A percentile compares a stretch with the other conserved stretches of the same genome.
These are phyloP conservation scores for Macrotyloma uniflorum DNA, from an alignment of 306 rosid species.

Conservation along the genomic window DNA sequence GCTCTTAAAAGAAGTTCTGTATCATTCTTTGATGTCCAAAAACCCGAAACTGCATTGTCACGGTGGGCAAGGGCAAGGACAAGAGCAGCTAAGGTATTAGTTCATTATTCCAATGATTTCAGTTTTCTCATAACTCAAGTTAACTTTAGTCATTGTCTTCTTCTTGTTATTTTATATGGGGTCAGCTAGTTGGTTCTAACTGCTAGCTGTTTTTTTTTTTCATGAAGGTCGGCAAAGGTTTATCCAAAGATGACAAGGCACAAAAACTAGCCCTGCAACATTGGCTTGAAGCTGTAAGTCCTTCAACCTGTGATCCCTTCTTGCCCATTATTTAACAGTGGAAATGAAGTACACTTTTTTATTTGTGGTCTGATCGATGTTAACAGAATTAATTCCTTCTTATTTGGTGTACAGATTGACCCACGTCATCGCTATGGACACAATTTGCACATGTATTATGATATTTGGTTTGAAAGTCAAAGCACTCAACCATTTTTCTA, in stretches of 20 bases:
- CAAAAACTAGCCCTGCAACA: conserved; percentile 91
- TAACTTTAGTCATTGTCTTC: background rate
- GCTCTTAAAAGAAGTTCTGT: conserved; percentile 81
- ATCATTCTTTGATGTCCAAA: conserved; percentile 68
- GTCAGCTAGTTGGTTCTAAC: conserved; percentile 18
- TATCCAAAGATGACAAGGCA: conserved; percentile 93
- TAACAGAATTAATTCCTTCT: conserved; percentile 10
- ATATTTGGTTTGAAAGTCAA: conserved; percentile 82
- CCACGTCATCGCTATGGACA: conserved; percentile 99
- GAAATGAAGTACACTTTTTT: background rate
- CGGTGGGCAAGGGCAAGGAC: conserved; percentile 96
- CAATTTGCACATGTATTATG: conserved; percentile 88
- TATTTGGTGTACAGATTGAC: conserved; percentile 67
- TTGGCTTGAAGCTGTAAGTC: conserved; percentile 98
- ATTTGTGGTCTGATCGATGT: background rate
- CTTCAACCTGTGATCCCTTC: background rate
- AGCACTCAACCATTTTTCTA: conserved; percentile 94
- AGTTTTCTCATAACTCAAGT: background rate
- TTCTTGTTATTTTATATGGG: conserved; percentile 12
- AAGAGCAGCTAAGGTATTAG: conserved; percentile 80
- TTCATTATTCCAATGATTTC: conserved; percentile 7
- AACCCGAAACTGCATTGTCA: conserved; percentile 78
- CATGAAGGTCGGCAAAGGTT: conserved; percentile 89
- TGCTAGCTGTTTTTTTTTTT: conserved; percentile 50
- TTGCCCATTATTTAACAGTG: background rate